Conservation (phyloP, 306 rosid species). For the Dicorynia guianensis region DNA sequence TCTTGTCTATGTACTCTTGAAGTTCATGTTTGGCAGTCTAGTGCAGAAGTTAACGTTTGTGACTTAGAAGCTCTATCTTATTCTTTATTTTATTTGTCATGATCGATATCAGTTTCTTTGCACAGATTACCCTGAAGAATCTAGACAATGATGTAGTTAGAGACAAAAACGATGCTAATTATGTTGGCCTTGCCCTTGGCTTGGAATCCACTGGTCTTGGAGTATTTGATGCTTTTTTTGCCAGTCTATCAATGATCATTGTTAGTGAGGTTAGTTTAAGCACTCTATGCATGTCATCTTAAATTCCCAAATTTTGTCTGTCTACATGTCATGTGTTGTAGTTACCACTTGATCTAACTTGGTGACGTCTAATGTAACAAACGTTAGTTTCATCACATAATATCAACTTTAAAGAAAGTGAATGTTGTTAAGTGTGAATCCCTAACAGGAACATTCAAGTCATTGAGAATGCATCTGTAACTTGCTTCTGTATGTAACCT, state of each 20-base stretch:
- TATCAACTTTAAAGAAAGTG: background rate
- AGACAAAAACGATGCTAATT: conserved; percentile 41
- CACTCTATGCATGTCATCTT: background rate
- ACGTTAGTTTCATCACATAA: background rate
- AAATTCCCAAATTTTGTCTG: background rate
- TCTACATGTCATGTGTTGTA: conserved; percentile 7
- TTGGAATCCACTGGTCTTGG: conserved; percentile 84
- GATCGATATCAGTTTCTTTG: conserved; percentile 19
- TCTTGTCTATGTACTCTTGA: no score
- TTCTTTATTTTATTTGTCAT: background rate
- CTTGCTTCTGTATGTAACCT: conserved; percentile 3
- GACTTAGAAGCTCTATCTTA: background rate
- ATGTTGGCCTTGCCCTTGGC: conserved; percentile 49
- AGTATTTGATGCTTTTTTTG: conserved; percentile 82
- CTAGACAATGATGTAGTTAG: conserved; percentile 46
- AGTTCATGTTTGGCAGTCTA: no score
- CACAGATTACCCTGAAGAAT: conserved; percentile 59
- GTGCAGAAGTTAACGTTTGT: background rate
- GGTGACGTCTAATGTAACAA: conserved; percentile 15
- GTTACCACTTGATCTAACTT: no score
- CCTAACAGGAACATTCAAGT: conserved; percentile 10
- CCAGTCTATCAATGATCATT: conserved; percentile 89
- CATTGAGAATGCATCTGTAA: conserved; percentile 28
- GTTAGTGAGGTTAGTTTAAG: conserved; percentile 87
- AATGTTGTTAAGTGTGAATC: conserved; percentile 27